Conservation (phyloP, 305 asterid species). For the Fraxinus floribunda region DNA sequence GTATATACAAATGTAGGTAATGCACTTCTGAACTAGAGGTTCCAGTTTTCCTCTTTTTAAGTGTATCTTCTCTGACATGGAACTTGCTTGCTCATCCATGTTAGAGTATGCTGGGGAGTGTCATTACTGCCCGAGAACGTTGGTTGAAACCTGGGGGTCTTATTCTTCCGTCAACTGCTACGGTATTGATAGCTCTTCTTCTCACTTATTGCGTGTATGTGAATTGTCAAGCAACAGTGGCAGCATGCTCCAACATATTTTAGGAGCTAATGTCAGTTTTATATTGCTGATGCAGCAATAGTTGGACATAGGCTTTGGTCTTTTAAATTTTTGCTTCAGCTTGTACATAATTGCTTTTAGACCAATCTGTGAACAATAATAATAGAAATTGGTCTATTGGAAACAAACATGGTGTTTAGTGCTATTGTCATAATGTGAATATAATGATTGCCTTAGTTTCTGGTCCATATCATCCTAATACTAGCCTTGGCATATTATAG, state of each 20-base stretch:
- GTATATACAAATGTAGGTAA: constrained; percentile 2
- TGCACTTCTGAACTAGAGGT: constrained; percentile 3
- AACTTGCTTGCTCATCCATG: constrained; percentile 21
- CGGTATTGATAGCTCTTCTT: constrained; percentile 47
- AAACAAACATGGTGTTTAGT: not conserved
- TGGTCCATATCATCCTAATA: constrained; percentile 17
- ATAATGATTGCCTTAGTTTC: constrained; percentile 3
- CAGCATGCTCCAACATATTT: not conserved
- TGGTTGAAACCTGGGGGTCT: constrained; percentile 99
- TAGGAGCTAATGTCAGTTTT: not conserved
- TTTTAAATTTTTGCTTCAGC: not conserved
- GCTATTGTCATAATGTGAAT: not conserved
- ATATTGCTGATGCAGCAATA: not conserved
- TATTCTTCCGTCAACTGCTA: constrained; percentile 92
- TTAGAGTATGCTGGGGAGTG: constrained; percentile 99
- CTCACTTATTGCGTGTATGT: not conserved
- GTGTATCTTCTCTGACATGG: constrained; percentile 23
- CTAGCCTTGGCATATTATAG: constrained; percentile 13
- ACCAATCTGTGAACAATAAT: not conserved
- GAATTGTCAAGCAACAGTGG: not conserved
- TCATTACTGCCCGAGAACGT: constrained; percentile 90
- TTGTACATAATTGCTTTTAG: constrained; percentile 5
- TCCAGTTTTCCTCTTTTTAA: constrained; percentile 4
- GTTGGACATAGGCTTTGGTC: not conserved
- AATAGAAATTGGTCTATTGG: not conserved